phyloP scores from a whole-genome alignment of 176 grass and related monocot genomes.

The Calamus simplicifolius region DNA sequence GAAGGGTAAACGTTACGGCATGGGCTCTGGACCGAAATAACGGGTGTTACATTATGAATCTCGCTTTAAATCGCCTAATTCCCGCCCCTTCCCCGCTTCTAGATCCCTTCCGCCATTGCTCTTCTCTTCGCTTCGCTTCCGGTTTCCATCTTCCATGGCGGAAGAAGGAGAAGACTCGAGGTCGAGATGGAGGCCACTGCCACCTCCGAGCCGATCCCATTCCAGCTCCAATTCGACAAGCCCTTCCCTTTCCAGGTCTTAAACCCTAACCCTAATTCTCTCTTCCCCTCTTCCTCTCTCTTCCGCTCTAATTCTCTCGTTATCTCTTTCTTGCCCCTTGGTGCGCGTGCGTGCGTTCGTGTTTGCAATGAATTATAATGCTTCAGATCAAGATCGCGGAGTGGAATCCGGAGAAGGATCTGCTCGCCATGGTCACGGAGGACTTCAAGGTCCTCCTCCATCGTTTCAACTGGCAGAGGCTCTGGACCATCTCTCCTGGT shows the following conservation, averaged over 20 bases:
- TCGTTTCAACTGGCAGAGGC: conserved; percentile 98
- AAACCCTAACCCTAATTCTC: background rate
- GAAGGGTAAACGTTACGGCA: no score
- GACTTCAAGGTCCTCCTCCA: conserved; percentile 85
- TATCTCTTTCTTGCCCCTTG: background rate
- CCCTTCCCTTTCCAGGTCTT: conserved; percentile 74
- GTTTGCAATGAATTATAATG: no score
- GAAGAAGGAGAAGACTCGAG: conserved; percentile 46
- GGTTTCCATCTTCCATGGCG: conserved; percentile 1
- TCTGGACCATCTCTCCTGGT: conserved; percentile 86
- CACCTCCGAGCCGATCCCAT: conserved; percentile 32
- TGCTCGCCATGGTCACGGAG: conserved; percentile 91
- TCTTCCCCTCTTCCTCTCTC: background rate
- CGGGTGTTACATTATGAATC: no score
- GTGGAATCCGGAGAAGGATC: conserved; percentile 97
- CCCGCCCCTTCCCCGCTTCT: no score
- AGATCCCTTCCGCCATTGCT: no score
- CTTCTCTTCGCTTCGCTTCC: no score
- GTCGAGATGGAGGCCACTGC: conserved; percentile 14
- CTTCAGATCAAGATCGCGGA: conserved; percentile 74
- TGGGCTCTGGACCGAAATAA: no score
- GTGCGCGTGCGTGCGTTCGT: no score
- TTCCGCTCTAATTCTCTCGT: background rate
- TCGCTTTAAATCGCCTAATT: no score
- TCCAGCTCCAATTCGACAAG: conserved; percentile 97